Base-by-base conservation (phyloP, 2,329 filamentous ascomycete species). In the Cylindrodendrum hubeiense region DNA sequence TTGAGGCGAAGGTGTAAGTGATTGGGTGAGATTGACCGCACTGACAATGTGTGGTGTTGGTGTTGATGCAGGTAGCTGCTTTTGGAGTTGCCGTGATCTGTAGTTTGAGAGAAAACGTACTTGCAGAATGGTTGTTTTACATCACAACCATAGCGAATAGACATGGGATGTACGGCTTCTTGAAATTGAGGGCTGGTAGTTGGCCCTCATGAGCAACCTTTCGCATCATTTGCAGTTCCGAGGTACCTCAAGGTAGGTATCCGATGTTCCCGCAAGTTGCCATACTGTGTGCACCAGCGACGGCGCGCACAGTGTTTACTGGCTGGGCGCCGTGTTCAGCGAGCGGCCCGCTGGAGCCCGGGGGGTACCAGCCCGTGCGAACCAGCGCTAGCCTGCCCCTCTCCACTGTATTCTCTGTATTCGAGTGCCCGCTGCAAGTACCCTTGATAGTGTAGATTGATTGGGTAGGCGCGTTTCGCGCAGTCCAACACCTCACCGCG, bases 1-100 rank as follows among this genome's bases (percentile, higher is more conserved):
- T 60, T 1, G 52, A 67, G 5, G 41, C 22, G 10, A 49, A 52
- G 49, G 67, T 68, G 15, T 73, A 24, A 71, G 50, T n/a, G 21
- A 37, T 19, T 22, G n/a, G 39, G 21, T 24, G 10, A 28, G 4
- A 8, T 8, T 28, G 26, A 8, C 8, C 26, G n/a, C n/a, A n/a
- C n/a, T n/a, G n/a, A n/a, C n/a, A n/a, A n/a, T n/a, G n/a, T n/a
- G n/a, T n/a, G n/a, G n/a, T n/a, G n/a, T n/a, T n/a, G n/a, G n/a
- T n/a, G n/a, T n/a, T n/a, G n/a, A n/a, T n/a, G n/a, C n/a, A n/a
- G n/a, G n/a, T n/a, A n/a, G n/a, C n/a, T n/a, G n/a, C n/a, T n/a
- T n/a, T n/a, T n/a, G n/a, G n/a, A n/a, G n/a, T n/a, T n/a, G n/a
- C n/a, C n/a, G n/a, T n/a, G n/a, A n/a, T n/a, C n/a, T n/a, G n/a